These are phyloP conservation scores for Lachnellula subtilissima DNA, from an alignment of 2,329 filamentous ascomycete species.

Conservation along the genomic window DNA sequence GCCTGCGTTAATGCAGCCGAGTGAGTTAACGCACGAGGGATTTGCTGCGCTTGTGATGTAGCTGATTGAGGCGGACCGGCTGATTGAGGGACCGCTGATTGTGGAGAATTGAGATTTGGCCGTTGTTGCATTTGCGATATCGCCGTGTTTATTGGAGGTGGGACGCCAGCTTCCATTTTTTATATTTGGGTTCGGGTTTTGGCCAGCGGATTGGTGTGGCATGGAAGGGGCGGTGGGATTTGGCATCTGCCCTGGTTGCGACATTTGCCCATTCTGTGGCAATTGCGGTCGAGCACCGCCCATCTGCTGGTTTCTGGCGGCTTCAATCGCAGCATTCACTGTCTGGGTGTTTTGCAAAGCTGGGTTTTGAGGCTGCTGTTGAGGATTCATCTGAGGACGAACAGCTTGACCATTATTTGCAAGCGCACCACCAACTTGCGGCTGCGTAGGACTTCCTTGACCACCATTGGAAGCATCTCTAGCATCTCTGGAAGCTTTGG, in stretches of 20 bases:
- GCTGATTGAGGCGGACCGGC: conserved; percentile 23
- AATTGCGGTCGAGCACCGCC: conserved; percentile 23
- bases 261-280: conserved; percentile 19
- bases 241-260: conserved; percentile 16
- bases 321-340: conserved; percentile 32
- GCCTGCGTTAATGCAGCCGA: conserved; percentile 29
- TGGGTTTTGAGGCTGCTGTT: conserved; percentile 26
- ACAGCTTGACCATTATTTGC: conserved; percentile 13
- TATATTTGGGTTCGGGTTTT: conserved; percentile 18
- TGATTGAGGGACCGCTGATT: conserved; percentile 28
- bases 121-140: conserved; percentile 24
- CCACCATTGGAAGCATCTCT: conserved; percentile 26
- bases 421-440: conserved; percentile 11
- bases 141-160: conserved; percentile 29
- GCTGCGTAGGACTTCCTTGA: conserved; percentile 23
- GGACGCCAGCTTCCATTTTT: conserved; percentile 27
- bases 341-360: conserved; percentile 30
- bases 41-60: conserved; percentile 16
- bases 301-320: conserved; percentile 31
- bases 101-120: conserved; percentile 26
- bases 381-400: conserved; percentile 27
- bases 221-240: conserved; percentile 19
- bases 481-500: conserved; percentile 16
- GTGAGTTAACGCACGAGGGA: conserved; percentile 28
- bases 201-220: conserved; percentile 1